These are phyloP conservation scores for Trichomonas vaginalis DNA, from an alignment of 208 protist genomes.

Conservation along the genomic window DNA sequence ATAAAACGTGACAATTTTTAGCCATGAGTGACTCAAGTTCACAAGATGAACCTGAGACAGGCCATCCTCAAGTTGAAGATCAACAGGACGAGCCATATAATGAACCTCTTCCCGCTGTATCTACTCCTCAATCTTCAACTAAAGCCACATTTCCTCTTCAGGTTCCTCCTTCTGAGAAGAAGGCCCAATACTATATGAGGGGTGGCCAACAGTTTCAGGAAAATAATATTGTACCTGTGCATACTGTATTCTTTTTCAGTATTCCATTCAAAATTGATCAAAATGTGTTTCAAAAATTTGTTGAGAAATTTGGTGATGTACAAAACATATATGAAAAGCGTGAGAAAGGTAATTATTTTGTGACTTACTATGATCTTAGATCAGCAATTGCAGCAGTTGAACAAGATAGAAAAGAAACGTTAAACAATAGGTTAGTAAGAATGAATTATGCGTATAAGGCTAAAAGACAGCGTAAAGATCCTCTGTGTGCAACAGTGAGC, in stretches of 20 bases:
- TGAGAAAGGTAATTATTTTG: background rate
- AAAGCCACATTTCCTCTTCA: no score
- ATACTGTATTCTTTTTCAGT: conserved; percentile 7
- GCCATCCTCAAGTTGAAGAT: no score
- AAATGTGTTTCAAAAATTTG: background rate
- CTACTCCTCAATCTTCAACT: background rate
- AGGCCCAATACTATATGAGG: background rate
- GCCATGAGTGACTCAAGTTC: no score
- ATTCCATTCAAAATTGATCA: background rate
- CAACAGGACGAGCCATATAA: no score
- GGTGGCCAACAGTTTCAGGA: background rate
- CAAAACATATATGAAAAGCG: background rate
- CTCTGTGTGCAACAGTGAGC: background rate
- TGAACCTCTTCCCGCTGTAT: background rate
- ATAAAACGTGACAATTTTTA: no score
- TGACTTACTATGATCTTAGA: background rate
- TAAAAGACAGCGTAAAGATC: background rate
- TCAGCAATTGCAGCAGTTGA: background rate
- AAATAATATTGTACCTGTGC: background rate
- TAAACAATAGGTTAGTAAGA: background rate
- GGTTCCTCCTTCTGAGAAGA: no score
- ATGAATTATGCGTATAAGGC: background rate
- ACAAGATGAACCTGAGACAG: no score
- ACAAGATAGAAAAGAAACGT: background rate
- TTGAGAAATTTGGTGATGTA: background rate